A percentile compares a stretch with the other conserved stretches of the same genome.
Conservation (phyloP, 2,329 filamentous ascomycete species). For the Colletotrichum somersetense region DNA sequence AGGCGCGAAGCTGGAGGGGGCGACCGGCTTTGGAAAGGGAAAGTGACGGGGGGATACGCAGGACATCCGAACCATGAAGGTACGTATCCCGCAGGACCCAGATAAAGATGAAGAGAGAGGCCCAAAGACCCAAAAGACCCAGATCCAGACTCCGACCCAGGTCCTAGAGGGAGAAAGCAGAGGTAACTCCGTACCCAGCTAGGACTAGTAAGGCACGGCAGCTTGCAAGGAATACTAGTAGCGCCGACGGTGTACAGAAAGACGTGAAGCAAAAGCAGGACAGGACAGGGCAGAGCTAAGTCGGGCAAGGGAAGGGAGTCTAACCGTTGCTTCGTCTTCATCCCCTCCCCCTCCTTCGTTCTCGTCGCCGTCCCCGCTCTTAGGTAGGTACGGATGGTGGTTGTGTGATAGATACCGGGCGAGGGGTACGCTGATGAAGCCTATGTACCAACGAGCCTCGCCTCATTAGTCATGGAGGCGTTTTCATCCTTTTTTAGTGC, state of each 20-base stretch:
- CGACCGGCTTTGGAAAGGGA: constrained; percentile 51
- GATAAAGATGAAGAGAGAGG: constrained; percentile 12
- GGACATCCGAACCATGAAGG: constrained; percentile 4
- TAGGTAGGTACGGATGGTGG: constrained; percentile 16
- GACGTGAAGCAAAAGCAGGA: not conserved
- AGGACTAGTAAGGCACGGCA: constrained; percentile 22
- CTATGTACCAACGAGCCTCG: constrained; percentile 56
- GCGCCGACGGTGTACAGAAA: constrained; percentile 6
- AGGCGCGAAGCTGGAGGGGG: constrained; percentile 54
- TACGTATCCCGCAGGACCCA: constrained; percentile 9
- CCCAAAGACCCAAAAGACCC: constrained; percentile 18
- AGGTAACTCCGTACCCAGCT: constrained; percentile 21
- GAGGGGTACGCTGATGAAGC: constrained; percentile 58
- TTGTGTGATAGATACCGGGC: constrained; percentile 50
- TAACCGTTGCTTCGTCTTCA: not conserved
- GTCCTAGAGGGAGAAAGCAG: constrained; percentile 13
- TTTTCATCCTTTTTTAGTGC: constrained; percentile 41
- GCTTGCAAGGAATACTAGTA: constrained; percentile 17
- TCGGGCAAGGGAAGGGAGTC: not conserved
- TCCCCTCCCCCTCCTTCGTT: not conserved
- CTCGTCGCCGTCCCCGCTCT: not conserved
- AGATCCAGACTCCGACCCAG: constrained; percentile 19
- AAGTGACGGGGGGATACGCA: constrained; percentile 38
- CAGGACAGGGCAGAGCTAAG: not conserved
- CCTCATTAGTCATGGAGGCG: constrained; percentile 59